These are phyloP conservation scores for Trichosporon coremiiforme DNA, from an alignment of 1,284 basidiomycete genomes.

Conservation along the genomic window DNA sequence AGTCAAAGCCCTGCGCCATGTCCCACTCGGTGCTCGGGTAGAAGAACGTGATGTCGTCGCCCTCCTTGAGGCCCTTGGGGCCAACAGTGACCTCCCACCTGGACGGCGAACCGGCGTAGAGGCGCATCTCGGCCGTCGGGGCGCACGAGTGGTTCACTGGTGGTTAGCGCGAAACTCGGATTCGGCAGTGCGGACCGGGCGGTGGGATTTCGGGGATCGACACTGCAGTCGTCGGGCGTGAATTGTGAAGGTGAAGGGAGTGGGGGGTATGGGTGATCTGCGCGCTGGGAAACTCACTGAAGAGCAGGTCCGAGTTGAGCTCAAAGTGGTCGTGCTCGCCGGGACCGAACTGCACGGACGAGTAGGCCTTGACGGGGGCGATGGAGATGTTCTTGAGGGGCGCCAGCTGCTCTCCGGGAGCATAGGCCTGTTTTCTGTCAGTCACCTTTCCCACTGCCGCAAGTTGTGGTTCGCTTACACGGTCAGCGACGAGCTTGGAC, in stretches of 20 bases:
- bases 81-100: constrained; percentile 59
- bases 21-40: constrained; percentile 73
- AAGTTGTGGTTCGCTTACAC: constrained; percentile 39
- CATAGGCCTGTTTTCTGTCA: constrained; percentile 42
- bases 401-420: constrained; percentile 44
- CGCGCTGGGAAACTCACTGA: constrained; percentile 48
- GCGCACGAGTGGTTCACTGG: constrained; percentile 70
- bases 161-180: constrained; percentile 4
- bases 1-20: constrained; percentile 68
- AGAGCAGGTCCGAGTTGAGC: constrained; percentile 67
- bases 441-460: background rate
- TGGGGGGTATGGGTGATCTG: background rate
- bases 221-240: no score
- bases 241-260: background rate
- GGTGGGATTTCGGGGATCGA: no score
- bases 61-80: constrained; percentile 49
- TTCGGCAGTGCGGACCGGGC: background rate
- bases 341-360: constrained; percentile 56
- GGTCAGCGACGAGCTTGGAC: constrained; percentile 48
- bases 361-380: constrained; percentile 55
- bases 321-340: constrained; percentile 63
- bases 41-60: constrained; percentile 63
- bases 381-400: constrained; percentile 44
- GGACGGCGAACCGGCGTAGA: constrained; percentile 58
- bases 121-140: constrained; percentile 64